phyloP scores from a whole-genome alignment of 1,139 yeast species.

The Hansenula lynferdii region DNA sequence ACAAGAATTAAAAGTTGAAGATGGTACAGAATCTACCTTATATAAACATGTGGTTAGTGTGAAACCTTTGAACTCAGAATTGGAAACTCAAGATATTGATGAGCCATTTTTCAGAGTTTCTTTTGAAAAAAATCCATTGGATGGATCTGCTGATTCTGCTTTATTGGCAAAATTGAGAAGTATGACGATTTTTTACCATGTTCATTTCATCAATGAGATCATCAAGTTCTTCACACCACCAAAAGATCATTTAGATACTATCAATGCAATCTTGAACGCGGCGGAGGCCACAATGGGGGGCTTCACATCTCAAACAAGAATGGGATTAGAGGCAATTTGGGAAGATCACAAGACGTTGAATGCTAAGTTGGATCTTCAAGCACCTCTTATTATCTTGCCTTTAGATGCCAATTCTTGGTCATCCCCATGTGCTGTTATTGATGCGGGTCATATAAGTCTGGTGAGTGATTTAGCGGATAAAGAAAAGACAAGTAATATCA shows the following conservation, averaged over 20 bases:
- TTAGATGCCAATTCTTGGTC: constrained; percentile 73
- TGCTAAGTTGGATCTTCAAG: constrained; percentile 82
- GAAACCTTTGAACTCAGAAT: constrained; percentile 46
- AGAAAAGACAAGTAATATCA: constrained; percentile 64
- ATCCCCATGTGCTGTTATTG: constrained; percentile 87
- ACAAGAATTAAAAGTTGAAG: constrained; percentile 80
- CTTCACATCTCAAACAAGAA: constrained; percentile 79
- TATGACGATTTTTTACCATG: constrained; percentile 86
- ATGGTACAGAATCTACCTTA: constrained; percentile 69
- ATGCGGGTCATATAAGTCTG: constrained; percentile 93
- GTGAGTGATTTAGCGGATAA: constrained; percentile 77
- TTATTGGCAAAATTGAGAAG: constrained; percentile 73
- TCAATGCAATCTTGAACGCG: constrained; percentile 89
- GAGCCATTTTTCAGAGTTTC: constrained; percentile 76
- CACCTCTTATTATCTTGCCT: constrained; percentile 90
- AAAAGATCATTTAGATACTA: constrained; percentile 76
- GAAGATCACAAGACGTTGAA: constrained; percentile 92
- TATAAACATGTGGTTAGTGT: constrained; percentile 90
- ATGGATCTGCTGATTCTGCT: constrained; percentile 75
- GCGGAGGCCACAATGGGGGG: constrained; percentile 97
- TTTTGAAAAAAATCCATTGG: constrained; percentile 84
- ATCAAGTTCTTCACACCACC: constrained; percentile 82
- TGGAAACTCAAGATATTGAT: constrained; percentile 18
- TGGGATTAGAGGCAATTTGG: constrained; percentile 89
- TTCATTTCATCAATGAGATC: constrained; percentile 72